Evolutionary conservation across 1,284 basidiomycete genomes (phyloP).

Genomic region (Cystobasidiaceae sp.): DNA sequence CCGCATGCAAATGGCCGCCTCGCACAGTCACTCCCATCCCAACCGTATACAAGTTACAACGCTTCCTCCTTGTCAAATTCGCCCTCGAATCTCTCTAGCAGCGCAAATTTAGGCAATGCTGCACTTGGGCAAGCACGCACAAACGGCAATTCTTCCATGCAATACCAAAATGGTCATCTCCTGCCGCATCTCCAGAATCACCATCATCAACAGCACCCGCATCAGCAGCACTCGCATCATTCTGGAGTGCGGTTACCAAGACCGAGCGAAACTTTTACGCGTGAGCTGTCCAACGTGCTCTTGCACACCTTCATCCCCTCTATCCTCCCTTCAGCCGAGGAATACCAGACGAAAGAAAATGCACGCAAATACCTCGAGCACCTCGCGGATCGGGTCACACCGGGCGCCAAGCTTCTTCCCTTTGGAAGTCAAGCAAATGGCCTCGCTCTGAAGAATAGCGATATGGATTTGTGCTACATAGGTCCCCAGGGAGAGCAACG

Average conservation of each 20-base stretch:
- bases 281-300: slow-evolving; percentile 21
- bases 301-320: slow-evolving; percentile 64
- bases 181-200: background rate
- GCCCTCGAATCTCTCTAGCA: no score
- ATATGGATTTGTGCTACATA: slow-evolving; percentile 98
- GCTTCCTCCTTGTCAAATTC: no score
- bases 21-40: no score
- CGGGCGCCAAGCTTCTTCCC: slow-evolving; percentile 79
- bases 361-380: slow-evolving; percentile 89
- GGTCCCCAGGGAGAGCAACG: slow-evolving; percentile 64
- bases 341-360: slow-evolving; percentile 84
- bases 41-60: no score
- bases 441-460: slow-evolving; percentile 89
- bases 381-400: slow-evolving; percentile 89
- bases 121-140: no score
- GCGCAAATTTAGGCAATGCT: no score
- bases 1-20: no score
- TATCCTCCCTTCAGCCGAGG: slow-evolving; percentile 78
- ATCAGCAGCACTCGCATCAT: background rate
- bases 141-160: no score
- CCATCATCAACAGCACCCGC: background rate
- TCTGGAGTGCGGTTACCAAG: slow-evolving; percentile 1
- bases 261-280: slow-evolving; percentile 26
- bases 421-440: slow-evolving; percentile 88
- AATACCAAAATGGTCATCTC: no score